Evolutionary conservation across 2,329 filamentous ascomycete species (phyloP), one percentile per base, ranked within the genome.

Genomic region (Xylariaceae sp.): DNA sequence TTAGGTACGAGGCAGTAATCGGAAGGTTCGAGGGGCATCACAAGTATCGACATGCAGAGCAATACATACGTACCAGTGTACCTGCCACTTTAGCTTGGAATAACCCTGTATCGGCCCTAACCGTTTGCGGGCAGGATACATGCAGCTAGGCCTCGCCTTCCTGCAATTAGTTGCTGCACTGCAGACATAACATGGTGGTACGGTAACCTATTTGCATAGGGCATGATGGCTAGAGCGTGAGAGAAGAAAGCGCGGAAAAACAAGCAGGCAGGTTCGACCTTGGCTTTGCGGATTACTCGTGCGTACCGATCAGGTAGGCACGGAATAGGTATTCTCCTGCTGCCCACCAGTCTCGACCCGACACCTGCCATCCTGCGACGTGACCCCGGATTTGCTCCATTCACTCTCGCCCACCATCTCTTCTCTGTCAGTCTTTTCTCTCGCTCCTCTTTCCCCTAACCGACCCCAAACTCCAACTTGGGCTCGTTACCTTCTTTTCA

Each of bases 391-490:
- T 45, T 45, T n/a, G 5, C 11, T 45, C 11, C 42, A 45, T 15
- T 45, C 42, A 45, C 42, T 42, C 37, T 42, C 37, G 9, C 37
- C 13, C 37, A 10, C 37, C 13, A 9, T 42, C 37, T 13, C 37
- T 42, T 10, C 13, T 42, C 37, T 13, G 9, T 8, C 37, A 9
- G 9, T 13, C 37, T 13, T 59, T 62, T 34, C 51, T 51, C 34
- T 34, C 54, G 23, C 52, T 54, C 53, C 50, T 52, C 42, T 57
- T 30, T 53, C 13, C 13, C 51, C 60, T 60, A 42, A 42, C 62
- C 55, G 58, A 60, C 58, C 57, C 39, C 60, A 47, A 17, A 48
- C 55, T 49, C 53, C 59, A 55, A 55, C 57, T 10, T 45, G 37
- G 9, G 6, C 45, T 37, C n/a, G 35, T 50, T 39, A 17, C 57